Percentiles rank a stretch among this genome's conserved stretches.
These are phyloP conservation scores for Ophiognomonia clavigignenti-juglandacearum DNA, from an alignment of 2,329 filamentous ascomycete genomes.

Conservation along the genomic window DNA sequence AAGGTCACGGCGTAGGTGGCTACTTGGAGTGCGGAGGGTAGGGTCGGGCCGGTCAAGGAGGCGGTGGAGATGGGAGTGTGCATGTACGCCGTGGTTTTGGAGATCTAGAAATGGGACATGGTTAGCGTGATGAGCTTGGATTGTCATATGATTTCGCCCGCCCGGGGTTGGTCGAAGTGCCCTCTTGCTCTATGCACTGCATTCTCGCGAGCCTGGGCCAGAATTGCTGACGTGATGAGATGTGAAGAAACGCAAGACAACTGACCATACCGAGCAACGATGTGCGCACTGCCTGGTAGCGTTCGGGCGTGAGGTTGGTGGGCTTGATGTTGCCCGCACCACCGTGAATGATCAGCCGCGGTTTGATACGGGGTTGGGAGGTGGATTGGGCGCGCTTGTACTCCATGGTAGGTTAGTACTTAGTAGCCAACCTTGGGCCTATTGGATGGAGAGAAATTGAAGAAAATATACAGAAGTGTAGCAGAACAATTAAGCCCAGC, in stretches of 20 bases:
- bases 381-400: slow-evolving; percentile 24
- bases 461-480: too few species aligned
- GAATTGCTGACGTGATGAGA: too few species aligned
- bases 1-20: slow-evolving; percentile 70
- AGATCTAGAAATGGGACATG: slow-evolving; percentile 30
- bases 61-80: slow-evolving; percentile 24
- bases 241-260: too few species aligned
- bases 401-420: slow-evolving; percentile 30
- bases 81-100: slow-evolving; percentile 43
- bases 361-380: slow-evolving; percentile 30
- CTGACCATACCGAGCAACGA: slow-evolving; percentile 62
- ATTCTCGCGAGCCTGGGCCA: too few species aligned
- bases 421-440: not conserved
- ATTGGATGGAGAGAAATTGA: not conserved
- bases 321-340: slow-evolving; percentile 67
- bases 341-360: slow-evolving; percentile 66
- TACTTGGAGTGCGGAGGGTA: slow-evolving; percentile 62
- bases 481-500: too few species aligned
- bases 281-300: slow-evolving; percentile 53
- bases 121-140: not conserved
- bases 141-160: too few species aligned
- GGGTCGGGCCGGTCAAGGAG: too few species aligned
- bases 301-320: slow-evolving; percentile 50
- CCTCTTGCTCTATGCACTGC: too few species aligned
- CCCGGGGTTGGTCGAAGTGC: too few species aligned